Base-by-base conservation (phyloP, 164 flowering plant species). In the Echeveria elegans region DNA sequence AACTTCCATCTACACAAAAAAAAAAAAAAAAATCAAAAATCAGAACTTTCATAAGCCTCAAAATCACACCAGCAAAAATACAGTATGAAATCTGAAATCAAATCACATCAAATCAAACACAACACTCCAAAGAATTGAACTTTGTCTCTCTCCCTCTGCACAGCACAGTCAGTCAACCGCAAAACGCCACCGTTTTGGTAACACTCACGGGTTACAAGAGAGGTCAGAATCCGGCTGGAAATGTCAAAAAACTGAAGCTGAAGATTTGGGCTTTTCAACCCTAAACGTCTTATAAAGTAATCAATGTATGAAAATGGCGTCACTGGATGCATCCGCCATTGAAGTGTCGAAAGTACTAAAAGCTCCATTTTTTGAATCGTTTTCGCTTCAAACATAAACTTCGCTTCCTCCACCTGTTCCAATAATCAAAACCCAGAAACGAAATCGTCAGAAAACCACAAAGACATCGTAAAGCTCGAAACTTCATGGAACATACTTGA, bases 361-460 rank as follows among this genome's bases (percentile, higher is more conserved):
- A 87, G 84, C 82, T 87, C 92, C 92, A 87, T 87, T 77, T 77
- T 83, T 66, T 85, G 88, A 14, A 86, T 77, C 16, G 82, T 79
- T 66, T 81, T 87, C 31, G 85, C 77, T 60, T 85, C 85, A 38
- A 86, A 86, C 48, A 83, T 53, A 56, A 75, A 83, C 67, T 74
- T 73, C 0, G 78, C 61, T 26, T 29, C 52, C 75, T 76, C 81
- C 58, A 78, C 82, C 88, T 85, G 29, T 32, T 63, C 71, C 26
- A 26, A 6, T 8, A 6, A 43, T 19, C 53, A 53, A 23, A 68
- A 69, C 6, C 18, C 43, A 58, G 6, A 61, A 21, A 38, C 37
- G 6, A 67, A 24, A 50, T 24, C 64, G 4, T 60, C 16, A 15
- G 29, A 31, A 12, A 5, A 7, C 10, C 19, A 61, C 16, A 14